Percentiles rank a stretch among this genome's conserved stretches.
Conservation (phyloP, 106 monocot species). For the Phalaenopsis equestris region DNA sequence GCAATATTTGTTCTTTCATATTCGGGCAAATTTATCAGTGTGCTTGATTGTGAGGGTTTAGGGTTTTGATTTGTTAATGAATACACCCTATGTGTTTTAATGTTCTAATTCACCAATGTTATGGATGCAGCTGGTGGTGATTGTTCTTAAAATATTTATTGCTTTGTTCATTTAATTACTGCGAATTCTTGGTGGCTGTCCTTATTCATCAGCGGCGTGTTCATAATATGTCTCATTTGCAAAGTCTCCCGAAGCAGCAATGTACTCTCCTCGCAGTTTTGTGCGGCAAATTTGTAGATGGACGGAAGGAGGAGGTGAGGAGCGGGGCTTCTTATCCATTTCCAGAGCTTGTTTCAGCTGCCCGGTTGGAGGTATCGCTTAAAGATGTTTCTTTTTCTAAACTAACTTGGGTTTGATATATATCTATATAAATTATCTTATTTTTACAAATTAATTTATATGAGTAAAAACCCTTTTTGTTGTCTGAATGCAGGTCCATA, state of each 20-base stretch:
- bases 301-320: slow-evolving; percentile 16
- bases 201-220: background rate
- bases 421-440: background rate
- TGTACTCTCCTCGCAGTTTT: slow-evolving; percentile 73
- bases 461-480: background rate
- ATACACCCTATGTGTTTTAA: background rate
- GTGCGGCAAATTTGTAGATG: slow-evolving; percentile 39
- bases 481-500: slow-evolving; percentile 62
- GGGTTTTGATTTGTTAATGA: background rate
- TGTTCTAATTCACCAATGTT: background rate
- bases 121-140: background rate
- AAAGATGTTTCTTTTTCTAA: background rate
- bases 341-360: slow-evolving; percentile 68
- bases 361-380: slow-evolving; percentile 71
- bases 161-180: background rate
- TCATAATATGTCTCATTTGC: slow-evolving; percentile 36
- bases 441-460: background rate
- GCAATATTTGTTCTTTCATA: background rate
- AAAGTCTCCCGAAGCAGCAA: slow-evolving; percentile 37
- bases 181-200: background rate
- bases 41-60: background rate
- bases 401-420: background rate
- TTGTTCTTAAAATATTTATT: background rate
- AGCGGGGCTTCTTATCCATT: slow-evolving; percentile 30
- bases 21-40: background rate